Base-by-base conservation (phyloP, 345 rosid genomes). In the Murraya koenigii region DNA sequence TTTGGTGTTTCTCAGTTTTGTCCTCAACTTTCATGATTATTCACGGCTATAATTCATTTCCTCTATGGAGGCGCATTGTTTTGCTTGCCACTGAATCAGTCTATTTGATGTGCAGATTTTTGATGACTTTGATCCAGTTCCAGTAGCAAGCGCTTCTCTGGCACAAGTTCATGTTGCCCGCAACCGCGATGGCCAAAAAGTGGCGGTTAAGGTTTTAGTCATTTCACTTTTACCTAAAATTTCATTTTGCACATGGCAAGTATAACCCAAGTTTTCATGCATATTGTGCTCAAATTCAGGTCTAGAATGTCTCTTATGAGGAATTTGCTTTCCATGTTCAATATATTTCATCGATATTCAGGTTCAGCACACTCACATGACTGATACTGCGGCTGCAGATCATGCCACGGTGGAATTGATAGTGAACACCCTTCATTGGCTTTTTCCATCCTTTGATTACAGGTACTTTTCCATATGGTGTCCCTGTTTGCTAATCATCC, bases 101-200 rank as follows among this genome's bases (percentile, higher is more conserved):
- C 64, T 30, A 62, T 80, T 70, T 71, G 33, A 49, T 78, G 60
- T 78, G 66, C 80, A 94, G 98, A 81, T 94, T 28, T 96, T 92
- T 75, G 80, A 80, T 44, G 97, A 96, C 41, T 92, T 96, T 84
- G 92, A 96, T 78, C 93, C 97, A 67, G 93, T 87, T 83, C 98
- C 98, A 1, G 88, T 96, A 70, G 99, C 98, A 59, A 96, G 98
- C 83, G 98, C 99, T 84, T 94, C 99, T 74, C 94, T 96, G 71
- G 99, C 99, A 69, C 98, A 96, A 92, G 98, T 96, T 85, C 99
- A 96, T 90, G 91, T 92, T 86, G 98, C 99, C 79, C 84, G 78
- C 26, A 91, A 89, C 1, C 86, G 44, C 71, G 89, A 88, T 76
- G 97, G 97, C 60, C 83, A 81, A 83, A 96, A 92, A 85, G 93